These are phyloP conservation scores for Juglanconis juglandina DNA, from an alignment of 2,329 filamentous ascomycete genomes.

Conservation along the genomic window DNA sequence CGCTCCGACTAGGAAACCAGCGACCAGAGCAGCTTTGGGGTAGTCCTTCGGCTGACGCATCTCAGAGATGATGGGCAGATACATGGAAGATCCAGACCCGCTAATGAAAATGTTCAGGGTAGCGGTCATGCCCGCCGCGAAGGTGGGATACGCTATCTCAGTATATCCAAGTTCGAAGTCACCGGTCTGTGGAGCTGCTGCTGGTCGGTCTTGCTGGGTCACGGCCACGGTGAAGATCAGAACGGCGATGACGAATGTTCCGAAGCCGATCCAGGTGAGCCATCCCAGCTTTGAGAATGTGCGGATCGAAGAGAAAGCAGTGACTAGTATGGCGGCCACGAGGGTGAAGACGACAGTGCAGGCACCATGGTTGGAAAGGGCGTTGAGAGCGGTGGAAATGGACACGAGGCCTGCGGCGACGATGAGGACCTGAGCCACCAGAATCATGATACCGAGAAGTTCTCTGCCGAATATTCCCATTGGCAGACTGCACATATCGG, in stretches of 20 bases:
- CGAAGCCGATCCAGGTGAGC: conserved; percentile 42
- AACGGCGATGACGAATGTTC: conserved; percentile 46
- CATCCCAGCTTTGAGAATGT: conserved; percentile 21
- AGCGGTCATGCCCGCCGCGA: conserved; percentile 52
- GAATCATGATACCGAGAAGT: neutral
- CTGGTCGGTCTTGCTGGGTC: conserved; percentile 49
- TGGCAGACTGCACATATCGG: neutral
- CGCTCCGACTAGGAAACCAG: conserved; percentile 23
- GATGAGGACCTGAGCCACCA: conserved; percentile 21
- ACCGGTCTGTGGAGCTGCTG: conserved; percentile 52
- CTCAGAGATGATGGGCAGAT: conserved; percentile 56
- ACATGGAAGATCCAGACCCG: conserved; percentile 49
- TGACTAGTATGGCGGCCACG: conserved; percentile 24
- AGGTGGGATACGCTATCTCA: conserved; percentile 48
- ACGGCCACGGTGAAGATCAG: conserved; percentile 29
- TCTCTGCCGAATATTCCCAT: neutral
- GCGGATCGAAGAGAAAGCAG: conserved; percentile 21
- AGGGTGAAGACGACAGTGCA: conserved; percentile 27
- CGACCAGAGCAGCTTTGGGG: conserved; percentile 24
- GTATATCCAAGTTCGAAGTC: conserved; percentile 53
- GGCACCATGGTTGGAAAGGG: conserved; percentile 24
- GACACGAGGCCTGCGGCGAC: conserved; percentile 22
- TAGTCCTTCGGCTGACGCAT: conserved; percentile 53
- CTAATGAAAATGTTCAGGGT: conserved; percentile 53
- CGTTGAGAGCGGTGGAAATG: conserved; percentile 24